Evolutionary conservation across 2,329 filamentous ascomycete genomes (phyloP), one percentile per base, ranked within the genome.

Genomic region (Chalara sp.): DNA sequence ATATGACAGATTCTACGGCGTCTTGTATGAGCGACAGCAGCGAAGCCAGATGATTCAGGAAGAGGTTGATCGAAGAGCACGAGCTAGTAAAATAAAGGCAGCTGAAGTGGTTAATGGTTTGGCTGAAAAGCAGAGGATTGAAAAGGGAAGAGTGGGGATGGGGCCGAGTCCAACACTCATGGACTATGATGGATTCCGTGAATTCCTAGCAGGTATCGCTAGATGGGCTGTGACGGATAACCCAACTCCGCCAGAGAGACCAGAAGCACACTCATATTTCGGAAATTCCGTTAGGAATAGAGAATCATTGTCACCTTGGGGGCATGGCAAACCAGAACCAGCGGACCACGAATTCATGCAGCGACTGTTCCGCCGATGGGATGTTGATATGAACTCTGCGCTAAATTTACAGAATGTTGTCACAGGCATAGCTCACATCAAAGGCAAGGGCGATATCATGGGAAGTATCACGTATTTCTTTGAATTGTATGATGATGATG

Each of bases 401-500:
- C 71, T 99, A 56, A 95, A 84, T 13, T 72, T 99, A 46, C 90
- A 96, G 63, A 89, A 97, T 60, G 89, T 99, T 2, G 93, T 97
- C 5, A 86, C 86, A 13, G 93, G 93, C 0, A 75, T 99, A 44
- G 91, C 92, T 2, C 83, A 87, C 11, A 89, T 99, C 63, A 97
- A 96, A 67, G 92, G 93, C 6, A 90, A 87, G 50, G 84, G 86
- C 44, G 93, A 99, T 68, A 96, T 99, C 58, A 96, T 99, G 92
- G 89, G 89, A 32, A 93, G 88, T 52, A 97, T 99, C 63, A 93
- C 84, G 53, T 97, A 97, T 70, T 97, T 99, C 68, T 99, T 99
- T 61, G 89, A 96, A 63, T 80, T 99, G 0, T 96, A 97, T 67
- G 93, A 99, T 65, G 92, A 99, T 58, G 86, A 92, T 61, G 80